Evolutionary conservation across 306 rosid genomes (phyloP).

Genomic region (Cucurbita moschata): DNA sequence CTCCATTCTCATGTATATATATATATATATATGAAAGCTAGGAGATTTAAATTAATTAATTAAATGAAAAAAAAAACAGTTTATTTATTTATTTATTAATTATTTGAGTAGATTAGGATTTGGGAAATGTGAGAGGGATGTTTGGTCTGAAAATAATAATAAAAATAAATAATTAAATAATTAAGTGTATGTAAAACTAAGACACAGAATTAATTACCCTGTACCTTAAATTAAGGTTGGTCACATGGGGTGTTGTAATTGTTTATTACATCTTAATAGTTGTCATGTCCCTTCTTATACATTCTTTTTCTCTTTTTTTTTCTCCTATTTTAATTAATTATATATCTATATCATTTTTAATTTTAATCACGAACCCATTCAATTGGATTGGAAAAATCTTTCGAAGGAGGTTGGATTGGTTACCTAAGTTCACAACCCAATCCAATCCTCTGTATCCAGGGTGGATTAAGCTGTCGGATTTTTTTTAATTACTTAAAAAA

Average conservation of each 20-base stretch:
- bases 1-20: background rate
- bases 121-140: background rate
- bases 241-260: background rate
- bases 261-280: background rate
- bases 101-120: background rate
- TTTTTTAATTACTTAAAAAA: too few relatives aligned
- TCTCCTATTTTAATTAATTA: background rate
- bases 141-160: conserved; percentile 10
- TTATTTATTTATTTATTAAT: too few relatives aligned
- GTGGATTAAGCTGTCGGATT: too few relatives aligned
- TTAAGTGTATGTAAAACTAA: background rate
- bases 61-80: too few relatives aligned
- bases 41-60: background rate
- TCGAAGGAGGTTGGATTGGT: too few relatives aligned
- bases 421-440: too few relatives aligned
- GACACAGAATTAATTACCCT: background rate
- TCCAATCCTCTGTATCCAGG: too few relatives aligned
- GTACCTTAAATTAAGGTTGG: background rate
- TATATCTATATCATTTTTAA: too few relatives aligned
- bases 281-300: background rate
- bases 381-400: too few relatives aligned
- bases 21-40: background rate
- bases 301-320: background rate
- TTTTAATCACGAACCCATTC: too few relatives aligned
- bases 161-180: too few relatives aligned